Evolutionary conservation across 106 monocot genomes (phyloP).

Genomic region (Amphibolis antarctica): DNA sequence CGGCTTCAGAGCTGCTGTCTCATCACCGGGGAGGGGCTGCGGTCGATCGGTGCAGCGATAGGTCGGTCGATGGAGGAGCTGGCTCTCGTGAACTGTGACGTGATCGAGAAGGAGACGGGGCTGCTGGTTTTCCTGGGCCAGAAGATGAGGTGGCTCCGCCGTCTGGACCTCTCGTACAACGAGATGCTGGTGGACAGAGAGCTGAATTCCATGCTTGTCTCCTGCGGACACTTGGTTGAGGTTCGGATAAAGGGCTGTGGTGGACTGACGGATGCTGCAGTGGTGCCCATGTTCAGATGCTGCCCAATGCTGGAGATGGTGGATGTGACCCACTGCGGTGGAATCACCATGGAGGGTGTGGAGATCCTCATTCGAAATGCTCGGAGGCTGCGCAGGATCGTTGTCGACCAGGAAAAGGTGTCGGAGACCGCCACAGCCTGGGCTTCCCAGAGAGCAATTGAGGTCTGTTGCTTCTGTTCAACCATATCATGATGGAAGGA

Average conservation of each 20-base stretch:
- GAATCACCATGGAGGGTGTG: slow-evolving; percentile 21
- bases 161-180: slow-evolving; percentile 49
- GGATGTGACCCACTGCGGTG: slow-evolving; percentile 30
- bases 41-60: slow-evolving; percentile 27
- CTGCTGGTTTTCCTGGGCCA: slow-evolving; percentile 51
- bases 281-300: slow-evolving; percentile 26
- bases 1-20: slow-evolving; percentile 77
- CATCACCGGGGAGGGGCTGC: slow-evolving; percentile 56
- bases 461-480: slow-evolving; percentile 13
- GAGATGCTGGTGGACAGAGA: slow-evolving; percentile 52
- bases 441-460: slow-evolving; percentile 27
- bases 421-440: slow-evolving; percentile 16
- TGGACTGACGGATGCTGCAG: slow-evolving; percentile 26
- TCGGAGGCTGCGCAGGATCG: slow-evolving; percentile 11
- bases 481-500: no score
- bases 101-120: slow-evolving; percentile 56
- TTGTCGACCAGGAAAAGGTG: slow-evolving; percentile 38
- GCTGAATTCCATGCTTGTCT: slow-evolving; percentile 40
- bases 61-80: slow-evolving; percentile 40
- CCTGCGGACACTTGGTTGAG: slow-evolving; percentile 36
- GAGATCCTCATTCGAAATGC: slow-evolving; percentile 26
- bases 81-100: slow-evolving; percentile 62
- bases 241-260: slow-evolving; percentile 51
- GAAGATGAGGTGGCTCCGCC: slow-evolving; percentile 26
- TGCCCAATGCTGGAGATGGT: slow-evolving; percentile 27